Evolutionary conservation across 352 stramenopile species (phyloP), one percentile per base, ranked within the genome.

Genomic region (Globisporangium parvum): DNA sequence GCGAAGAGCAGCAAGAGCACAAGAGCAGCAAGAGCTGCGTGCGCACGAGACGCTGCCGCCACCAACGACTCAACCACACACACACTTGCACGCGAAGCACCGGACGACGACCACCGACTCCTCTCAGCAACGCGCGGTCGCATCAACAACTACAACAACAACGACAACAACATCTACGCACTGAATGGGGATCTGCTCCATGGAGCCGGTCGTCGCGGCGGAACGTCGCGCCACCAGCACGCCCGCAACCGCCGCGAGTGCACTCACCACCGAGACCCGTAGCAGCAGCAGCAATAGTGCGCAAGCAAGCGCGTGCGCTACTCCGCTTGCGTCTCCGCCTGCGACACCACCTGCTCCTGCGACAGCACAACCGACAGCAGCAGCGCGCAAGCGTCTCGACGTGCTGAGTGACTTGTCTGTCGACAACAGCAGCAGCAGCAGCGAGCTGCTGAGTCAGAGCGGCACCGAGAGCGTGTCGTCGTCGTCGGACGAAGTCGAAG

Each of bases 341-440:
- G n/a, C n/a, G n/a, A n/a, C n/a, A n/a, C n/a, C n/a, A n/a, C n/a
- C n/a, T n/a, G n/a, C n/a, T n/a, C n/a, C n/a, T 31, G 26, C 26
- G 26, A 44, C 39, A 44, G 39, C 31, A 11, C 31, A 10, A 11
- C 1, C 31, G 12, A 12, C 31, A 37, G 10, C 31, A 54, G 20
- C 14, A 31, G 9, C 20, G 23, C 45, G 45, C 21, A 18, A 26
- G 12, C 26, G 3, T 6, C 26, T 51, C 14, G 53, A 60, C 47
- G 20, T 51, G 47, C 59, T 51, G n/a, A 65, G 46, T 31, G 52
- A 65, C 33, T 2, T 52, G 26, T 53, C 51, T 6, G 26, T 60
- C 3, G 46, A 60, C 52, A 65, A 51, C 45, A 63, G 57, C 45
- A 39, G 55, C 3, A 56, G 56, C 59, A 65, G 58, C 45, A 63